Base-by-base conservation (phyloP, 2,329 filamentous ascomycete genomes). In the Cladosporium oxysporum region DNA sequence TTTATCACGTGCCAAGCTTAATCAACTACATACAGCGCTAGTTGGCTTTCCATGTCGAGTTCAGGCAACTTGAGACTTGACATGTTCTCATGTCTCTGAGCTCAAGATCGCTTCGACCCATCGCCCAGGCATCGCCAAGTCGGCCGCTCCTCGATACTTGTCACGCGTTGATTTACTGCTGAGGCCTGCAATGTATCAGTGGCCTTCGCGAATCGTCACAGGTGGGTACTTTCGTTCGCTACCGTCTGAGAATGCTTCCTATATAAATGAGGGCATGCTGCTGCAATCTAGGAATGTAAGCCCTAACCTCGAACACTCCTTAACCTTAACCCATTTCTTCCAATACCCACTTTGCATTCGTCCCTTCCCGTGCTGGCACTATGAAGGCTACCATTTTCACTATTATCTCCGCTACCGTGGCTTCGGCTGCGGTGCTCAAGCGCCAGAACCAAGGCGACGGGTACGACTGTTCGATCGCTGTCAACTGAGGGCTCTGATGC, bases 391-490 rank as follows among this genome's bases (percentile, higher is more conserved):
- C 61, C 23, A 23, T 18, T 44, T 37, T 47, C 23, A 26, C 28
- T 28, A 6, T 62, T 37, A n/a, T 63, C 4, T 3, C 61, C n/a
- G 50, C 61, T 23, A 57, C 61, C 3, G 50, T n/a, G 35, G 61
- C 50, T 14, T 63, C 61, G 7, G 61, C 50, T 11, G 50, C 49
- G 7, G 50, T 57, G 0, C 8, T 57, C 50, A 63, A 63, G 50
- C 61, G 50, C 50, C 61, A 63, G 23, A 57, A n/a, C 49, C 61
- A 63, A 44, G 61, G 61, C 18, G 37, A 33, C 44, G 61, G 61
- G 61, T 63, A 33, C 21, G 61, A 44, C 18, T 7, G 16, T 21
- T 37, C n/a, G 2, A 1, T n/a, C n/a, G n/a, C 6, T 37, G 23
- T 21, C 28, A 10, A 6, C 5, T 23, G 14, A 33, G 18, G 18